These are phyloP conservation scores for Podospora pseudoanserina DNA, from an alignment of 495 filamentous ascomycete genomes.

Conservation along the genomic window DNA sequence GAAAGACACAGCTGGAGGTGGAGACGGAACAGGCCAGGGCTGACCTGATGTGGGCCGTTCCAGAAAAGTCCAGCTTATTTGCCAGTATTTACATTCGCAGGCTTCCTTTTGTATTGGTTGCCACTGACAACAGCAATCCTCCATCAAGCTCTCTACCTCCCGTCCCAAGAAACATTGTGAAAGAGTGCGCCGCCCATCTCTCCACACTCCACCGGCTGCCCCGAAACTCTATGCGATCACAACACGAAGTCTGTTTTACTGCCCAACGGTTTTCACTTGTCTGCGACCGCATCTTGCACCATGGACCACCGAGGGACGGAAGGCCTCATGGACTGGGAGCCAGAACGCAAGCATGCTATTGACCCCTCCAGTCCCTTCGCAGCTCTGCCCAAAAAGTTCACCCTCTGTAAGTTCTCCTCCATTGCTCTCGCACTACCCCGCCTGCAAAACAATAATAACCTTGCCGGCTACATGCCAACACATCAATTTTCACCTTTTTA, in stretches of 20 bases:
- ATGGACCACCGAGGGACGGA: conserved; percentile 47
- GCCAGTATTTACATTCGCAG: conserved; percentile 28
- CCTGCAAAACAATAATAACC: not conserved
- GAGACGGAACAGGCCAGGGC: not conserved
- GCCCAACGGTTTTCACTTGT: not conserved
- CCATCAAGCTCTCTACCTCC: conserved; percentile 6
- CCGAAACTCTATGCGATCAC: not conserved
- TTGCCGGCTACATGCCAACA: not conserved
- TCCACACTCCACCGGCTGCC: not conserved
- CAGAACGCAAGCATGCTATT: conserved; percentile 41
- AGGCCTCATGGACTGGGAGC: conserved; percentile 52
- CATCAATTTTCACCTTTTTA: not conserved
- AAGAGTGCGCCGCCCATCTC: not conserved
- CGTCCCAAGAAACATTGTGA: not conserved
- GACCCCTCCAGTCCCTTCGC: conserved; percentile 48
- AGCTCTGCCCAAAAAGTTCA: conserved; percentile 29
- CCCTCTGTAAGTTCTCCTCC: conserved; percentile 23
- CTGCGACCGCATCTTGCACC: not conserved
- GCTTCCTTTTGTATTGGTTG: conserved; percentile 19
- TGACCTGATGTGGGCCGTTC: conserved; percentile 15
- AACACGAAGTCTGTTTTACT: not conserved
- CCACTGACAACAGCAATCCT: conserved; percentile 25
- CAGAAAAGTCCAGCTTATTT: conserved; percentile 9
- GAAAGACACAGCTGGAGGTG: too few relatives aligned
- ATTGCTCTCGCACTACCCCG: not conserved